These are phyloP conservation scores for Beta vulgaris DNA, from an alignment of 148 eudicot genomes.

Conservation along the genomic window DNA sequence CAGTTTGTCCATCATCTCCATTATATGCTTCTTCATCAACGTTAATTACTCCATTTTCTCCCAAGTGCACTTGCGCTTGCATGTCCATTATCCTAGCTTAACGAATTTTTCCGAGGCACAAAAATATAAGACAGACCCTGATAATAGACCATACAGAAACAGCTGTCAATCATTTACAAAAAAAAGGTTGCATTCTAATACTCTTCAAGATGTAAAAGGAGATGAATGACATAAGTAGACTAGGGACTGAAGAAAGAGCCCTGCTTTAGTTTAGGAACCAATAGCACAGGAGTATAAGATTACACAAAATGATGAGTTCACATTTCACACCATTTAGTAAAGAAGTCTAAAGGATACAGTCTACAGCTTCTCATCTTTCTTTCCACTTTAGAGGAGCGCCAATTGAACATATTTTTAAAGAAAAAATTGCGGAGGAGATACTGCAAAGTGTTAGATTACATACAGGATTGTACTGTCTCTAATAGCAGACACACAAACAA, in stretches of 20 bases:
- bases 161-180: neutral
- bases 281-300: neutral
- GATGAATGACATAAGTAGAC: neutral
- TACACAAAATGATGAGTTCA: neutral
- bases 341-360: neutral
- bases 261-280: neutral
- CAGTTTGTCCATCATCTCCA: conserved; percentile 39
- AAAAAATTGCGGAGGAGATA: neutral
- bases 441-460: neutral
- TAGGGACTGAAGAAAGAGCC: neutral
- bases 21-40: conserved; percentile 27
- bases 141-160: neutral
- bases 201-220: neutral
- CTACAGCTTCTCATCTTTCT: neutral
- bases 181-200: neutral
- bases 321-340: neutral
- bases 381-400: neutral
- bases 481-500: neutral
- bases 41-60: conserved; percentile 36
- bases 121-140: neutral
- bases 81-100: conserved; percentile 48
- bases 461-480: neutral
- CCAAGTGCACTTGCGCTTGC: conserved; percentile 28
- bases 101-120: conserved; percentile 7
- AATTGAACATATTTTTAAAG: neutral